Evolutionary conservation across 2,329 filamentous ascomycete genomes (phyloP).

Genomic region (Ophiostoma angusticollis): DNA sequence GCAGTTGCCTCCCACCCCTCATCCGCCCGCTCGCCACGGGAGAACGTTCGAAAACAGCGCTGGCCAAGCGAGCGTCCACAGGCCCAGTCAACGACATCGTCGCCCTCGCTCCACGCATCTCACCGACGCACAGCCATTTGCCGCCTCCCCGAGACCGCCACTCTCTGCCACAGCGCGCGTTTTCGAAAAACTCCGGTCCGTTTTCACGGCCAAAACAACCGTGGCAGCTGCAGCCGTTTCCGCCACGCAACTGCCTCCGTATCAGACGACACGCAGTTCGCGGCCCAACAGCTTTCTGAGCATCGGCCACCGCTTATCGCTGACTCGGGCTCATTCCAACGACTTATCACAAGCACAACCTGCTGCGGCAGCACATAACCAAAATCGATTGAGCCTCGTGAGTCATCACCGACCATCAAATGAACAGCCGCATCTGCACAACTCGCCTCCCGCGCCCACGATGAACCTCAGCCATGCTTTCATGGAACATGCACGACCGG

Average conservation of each 20-base stretch:
- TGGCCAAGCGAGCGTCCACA: not conserved
- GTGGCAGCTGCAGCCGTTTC: not conserved
- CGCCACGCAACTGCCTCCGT: not conserved
- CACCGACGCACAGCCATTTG: too few relatives aligned
- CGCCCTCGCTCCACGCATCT: not conserved
- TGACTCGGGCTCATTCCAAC: constrained; percentile 1
- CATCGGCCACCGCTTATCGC: constrained; percentile 18
- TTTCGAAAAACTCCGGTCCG: constrained; percentile 21
- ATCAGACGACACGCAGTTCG: too few relatives aligned
- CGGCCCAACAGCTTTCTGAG: constrained; percentile 12
- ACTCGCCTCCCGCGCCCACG: too few relatives aligned
- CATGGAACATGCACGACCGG: too few relatives aligned
- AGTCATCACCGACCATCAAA: not conserved
- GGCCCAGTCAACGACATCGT: not conserved
- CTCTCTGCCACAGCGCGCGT: constrained; percentile 10
- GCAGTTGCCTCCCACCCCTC: not conserved
- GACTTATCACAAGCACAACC: not conserved
- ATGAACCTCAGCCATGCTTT: not conserved
- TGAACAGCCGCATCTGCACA: not conserved
- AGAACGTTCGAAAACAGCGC: not conserved
- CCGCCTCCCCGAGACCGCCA: not conserved
- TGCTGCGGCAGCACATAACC: not conserved
- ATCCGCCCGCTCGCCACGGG: not conserved
- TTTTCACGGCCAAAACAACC: constrained; percentile 8
- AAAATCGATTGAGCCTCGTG: too few relatives aligned